These are phyloP conservation scores for Heritiera fomes DNA, from an alignment of 345 rosid genomes.

Conservation along the genomic window DNA sequence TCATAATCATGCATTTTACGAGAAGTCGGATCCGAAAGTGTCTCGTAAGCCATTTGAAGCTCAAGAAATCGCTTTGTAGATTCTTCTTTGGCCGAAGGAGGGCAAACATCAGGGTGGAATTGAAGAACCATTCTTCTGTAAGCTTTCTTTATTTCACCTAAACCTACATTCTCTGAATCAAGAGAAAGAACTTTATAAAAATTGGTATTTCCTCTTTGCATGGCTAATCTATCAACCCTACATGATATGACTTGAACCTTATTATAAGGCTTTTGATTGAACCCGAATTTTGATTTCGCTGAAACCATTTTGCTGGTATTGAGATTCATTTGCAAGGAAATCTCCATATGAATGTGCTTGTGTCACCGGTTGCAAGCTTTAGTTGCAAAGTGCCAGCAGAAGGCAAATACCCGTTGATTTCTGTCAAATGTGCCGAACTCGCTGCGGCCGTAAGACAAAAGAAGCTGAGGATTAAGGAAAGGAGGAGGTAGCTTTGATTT, in stretches of 20 bases:
- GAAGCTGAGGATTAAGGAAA: background rate
- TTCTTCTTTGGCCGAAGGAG: slow-evolving; percentile 31
- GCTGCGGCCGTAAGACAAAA: background rate
- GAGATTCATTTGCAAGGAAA: slow-evolving; percentile 3
- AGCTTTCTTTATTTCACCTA: slow-evolving; percentile 46
- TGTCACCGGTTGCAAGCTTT: background rate
- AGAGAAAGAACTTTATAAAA: slow-evolving; percentile 44
- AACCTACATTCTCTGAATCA: slow-evolving; percentile 28
- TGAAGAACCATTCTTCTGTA: slow-evolving; percentile 45
- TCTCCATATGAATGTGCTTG: slow-evolving; percentile 7
- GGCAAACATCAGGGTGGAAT: slow-evolving; percentile 48
- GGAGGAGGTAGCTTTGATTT: background rate
- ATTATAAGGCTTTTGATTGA: too few relatives aligned
- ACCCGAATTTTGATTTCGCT: background rate
- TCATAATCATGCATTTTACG: slow-evolving; percentile 32
- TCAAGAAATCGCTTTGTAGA: slow-evolving; percentile 33
- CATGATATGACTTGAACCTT: slow-evolving; percentile 7
- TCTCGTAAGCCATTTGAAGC: slow-evolving; percentile 49
- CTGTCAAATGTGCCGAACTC: too few relatives aligned
- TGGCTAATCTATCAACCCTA: background rate
- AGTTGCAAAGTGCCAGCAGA: background rate
- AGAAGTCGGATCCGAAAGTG: slow-evolving; percentile 38
- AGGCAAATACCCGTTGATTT: too few relatives aligned
- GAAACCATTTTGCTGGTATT: background rate
- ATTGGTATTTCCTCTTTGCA: slow-evolving; percentile 17